phyloP scores from a whole-genome alignment of 1,139 yeast genomes.

The Candida neerlandica region DNA sequence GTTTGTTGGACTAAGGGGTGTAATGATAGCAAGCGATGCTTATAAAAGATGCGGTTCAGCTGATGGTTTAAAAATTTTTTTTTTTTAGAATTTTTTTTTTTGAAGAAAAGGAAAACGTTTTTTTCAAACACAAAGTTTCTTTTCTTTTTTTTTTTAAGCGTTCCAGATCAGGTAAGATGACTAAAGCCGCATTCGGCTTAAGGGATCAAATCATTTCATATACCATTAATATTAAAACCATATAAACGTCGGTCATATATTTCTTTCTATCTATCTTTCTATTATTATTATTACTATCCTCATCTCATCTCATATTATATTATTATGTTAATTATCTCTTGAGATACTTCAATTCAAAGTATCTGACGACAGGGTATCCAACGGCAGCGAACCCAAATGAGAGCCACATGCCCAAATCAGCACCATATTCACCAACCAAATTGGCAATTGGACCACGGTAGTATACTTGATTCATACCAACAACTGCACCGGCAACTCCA shows the following conservation, averaged over 20 bases:
- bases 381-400: constrained; percentile 70
- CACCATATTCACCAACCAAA: constrained; percentile 24
- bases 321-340: constrained; percentile 6
- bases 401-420: constrained; percentile 55
- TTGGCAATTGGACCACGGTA: constrained; percentile 33
- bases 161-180: background rate
- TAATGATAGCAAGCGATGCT: background rate
- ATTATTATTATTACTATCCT: background rate
- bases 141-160: background rate
- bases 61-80: background rate
- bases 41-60: background rate
- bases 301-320: no score
- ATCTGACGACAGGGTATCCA: constrained; percentile 64
- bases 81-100: constrained; percentile 1
- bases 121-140: constrained; percentile 1
- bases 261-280: no score
- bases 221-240: no score
- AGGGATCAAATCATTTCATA: background rate
- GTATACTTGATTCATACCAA: constrained; percentile 38
- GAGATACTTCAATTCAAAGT: constrained; percentile 58
- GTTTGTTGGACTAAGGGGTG: background rate
- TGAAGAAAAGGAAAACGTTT: background rate
- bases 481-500: constrained; percentile 34
- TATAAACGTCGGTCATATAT: no score
- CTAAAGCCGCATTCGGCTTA: background rate